Conservation (phyloP, 805 yeast genomes). For the Aciculoconidium aculeatum region DNA sequence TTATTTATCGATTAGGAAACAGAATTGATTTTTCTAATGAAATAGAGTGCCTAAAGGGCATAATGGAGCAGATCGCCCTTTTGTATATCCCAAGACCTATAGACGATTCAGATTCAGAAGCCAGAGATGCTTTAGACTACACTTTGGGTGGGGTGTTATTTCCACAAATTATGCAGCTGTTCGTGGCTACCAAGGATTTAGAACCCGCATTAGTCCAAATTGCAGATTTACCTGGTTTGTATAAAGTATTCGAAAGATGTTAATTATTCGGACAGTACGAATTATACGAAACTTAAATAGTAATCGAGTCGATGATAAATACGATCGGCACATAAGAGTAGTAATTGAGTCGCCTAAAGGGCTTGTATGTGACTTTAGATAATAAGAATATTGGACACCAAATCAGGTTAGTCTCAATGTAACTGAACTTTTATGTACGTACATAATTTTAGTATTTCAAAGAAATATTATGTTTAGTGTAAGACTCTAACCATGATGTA, state of each 20-base stretch:
- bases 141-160: slow-evolving; percentile 54
- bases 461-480: too few species aligned
- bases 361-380: too few species aligned
- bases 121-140: slow-evolving; percentile 19
- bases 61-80: slow-evolving; percentile 63
- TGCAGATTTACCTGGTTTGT: slow-evolving; percentile 87
- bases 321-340: too few species aligned
- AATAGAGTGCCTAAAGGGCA: slow-evolving; percentile 56
- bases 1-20: slow-evolving; percentile 56
- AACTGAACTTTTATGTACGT: too few species aligned
- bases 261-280: too few species aligned
- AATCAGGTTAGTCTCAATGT: too few species aligned
- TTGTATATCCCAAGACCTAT: slow-evolving; percentile 63
- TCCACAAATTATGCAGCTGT: slow-evolving; percentile 56
- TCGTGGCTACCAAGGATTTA: slow-evolving; percentile 57
- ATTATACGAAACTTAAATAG: too few species aligned
- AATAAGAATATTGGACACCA: too few species aligned
- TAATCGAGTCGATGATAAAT: too few species aligned
- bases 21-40: slow-evolving; percentile 66
- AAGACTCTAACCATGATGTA: too few species aligned
- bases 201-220: slow-evolving; percentile 64
- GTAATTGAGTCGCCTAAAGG: too few species aligned
- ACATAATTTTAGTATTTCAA: too few species aligned
- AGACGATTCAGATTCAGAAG: slow-evolving; percentile 1
- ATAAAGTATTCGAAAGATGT: slow-evolving; percentile 90